Evolutionary conservation across 495 filamentous ascomycete genomes (phyloP), one percentile per base, ranked within the genome.

Genomic region (Daldinia childiae): DNA sequence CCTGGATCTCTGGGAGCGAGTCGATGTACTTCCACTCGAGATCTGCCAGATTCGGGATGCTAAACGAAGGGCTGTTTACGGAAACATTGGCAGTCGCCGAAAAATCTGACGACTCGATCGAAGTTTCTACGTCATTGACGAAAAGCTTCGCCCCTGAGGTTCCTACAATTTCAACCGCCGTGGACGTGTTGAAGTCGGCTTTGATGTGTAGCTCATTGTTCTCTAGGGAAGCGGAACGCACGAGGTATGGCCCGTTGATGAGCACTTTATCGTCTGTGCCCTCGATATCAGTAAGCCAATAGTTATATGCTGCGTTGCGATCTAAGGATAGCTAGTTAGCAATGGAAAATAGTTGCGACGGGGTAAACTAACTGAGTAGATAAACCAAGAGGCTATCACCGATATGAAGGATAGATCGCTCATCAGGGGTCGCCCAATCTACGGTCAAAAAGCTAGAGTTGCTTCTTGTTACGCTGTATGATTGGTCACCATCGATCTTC

Each of bases 301-400:
- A 92, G 71, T 91, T 88, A 79, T 93, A 93, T 0, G 89, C 90
- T n/a, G 85, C 80, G 77, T 91, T 89, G n/a, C 90, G 86, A 71
- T 91, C 88, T 76, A 50, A 24, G 11, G 29, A 58, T 41, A 34
- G 32, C 12, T 0, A 2, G 27, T 68, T 57, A 64, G 62, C 0
- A 48, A 21, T 11, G 9, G 32, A 17, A 36, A 4, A 26, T 15
- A 6, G 21, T 27, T 32, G 3, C 24, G 4, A 17, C 3, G n/a
- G 6, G 30, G 15, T 21, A 2, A 17, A 64, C 72, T 58, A 57
- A 78, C 77, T 68, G 19, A 91, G 79, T 17, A 90, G 76, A 58
- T 88, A 82, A 9, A 91, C 77, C 41, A 83, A 56, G 4, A 76
- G 81, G 39, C 88, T 66, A 39, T 84, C 78, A 4, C 82, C 86